phyloP scores from a whole-genome alignment of 208 protist species.

The Acanthamoeba lugdunensis region DNA sequence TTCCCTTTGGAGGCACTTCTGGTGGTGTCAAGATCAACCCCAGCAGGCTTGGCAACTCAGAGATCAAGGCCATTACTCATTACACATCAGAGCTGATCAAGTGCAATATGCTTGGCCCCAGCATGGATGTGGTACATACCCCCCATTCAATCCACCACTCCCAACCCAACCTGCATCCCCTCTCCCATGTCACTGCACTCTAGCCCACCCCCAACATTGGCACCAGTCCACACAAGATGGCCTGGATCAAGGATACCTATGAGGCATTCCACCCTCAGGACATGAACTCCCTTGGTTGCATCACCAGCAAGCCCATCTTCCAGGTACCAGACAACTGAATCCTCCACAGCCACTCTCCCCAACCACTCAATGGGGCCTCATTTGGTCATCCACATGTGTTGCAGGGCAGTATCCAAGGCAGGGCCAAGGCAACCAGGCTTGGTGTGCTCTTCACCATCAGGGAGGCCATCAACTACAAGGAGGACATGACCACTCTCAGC shows the following conservation, averaged over 20 bases:
- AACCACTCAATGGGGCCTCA: no score
- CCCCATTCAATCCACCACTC: no score
- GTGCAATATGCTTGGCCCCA: constrained; percentile 86
- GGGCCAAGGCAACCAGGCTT: constrained; percentile 85
- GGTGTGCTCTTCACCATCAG: constrained; percentile 88
- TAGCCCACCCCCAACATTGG: constrained; percentile 88
- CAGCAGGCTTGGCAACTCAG: constrained; percentile 84
- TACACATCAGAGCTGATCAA: constrained; percentile 88
- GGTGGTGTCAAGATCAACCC: constrained; percentile 89
- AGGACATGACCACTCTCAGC: constrained; percentile 84
- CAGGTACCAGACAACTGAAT: no score
- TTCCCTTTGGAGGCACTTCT: constrained; percentile 90
- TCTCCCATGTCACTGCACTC: background rate
- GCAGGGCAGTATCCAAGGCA: constrained; percentile 86
- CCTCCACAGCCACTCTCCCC: no score
- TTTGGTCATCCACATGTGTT: no score
- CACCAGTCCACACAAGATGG: constrained; percentile 89
- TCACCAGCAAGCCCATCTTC: constrained; percentile 89
- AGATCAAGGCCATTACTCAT: constrained; percentile 90
- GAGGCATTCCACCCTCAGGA: constrained; percentile 82
- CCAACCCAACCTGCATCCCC: no score
- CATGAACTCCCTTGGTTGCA: constrained; percentile 86
- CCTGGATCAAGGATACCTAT: constrained; percentile 90
- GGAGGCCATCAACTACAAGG: constrained; percentile 76
- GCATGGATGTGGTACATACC: constrained; percentile 80